These are phyloP conservation scores for Podaxis mareebaensis DNA, from an alignment of 768 basidiomycete species.

Conservation along the genomic window DNA sequence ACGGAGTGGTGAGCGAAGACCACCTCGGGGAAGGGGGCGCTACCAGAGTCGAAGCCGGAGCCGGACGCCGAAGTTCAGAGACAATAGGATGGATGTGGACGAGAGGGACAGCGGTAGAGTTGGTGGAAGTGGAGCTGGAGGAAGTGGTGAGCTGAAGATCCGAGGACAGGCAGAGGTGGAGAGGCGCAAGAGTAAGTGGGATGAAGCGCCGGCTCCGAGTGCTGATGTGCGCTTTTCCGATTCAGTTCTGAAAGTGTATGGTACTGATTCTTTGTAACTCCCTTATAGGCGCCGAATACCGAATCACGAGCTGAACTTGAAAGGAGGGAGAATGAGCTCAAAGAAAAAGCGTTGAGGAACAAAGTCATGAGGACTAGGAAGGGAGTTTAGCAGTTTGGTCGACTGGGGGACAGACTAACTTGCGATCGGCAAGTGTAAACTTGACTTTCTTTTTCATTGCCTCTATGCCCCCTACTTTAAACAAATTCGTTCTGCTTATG, in stretches of 20 bases:
- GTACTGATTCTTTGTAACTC: slow-evolving; percentile 14
- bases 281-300: slow-evolving; percentile 21
- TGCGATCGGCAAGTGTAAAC: slow-evolving; percentile 14
- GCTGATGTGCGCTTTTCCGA: slow-evolving; percentile 27
- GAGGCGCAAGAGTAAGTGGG: slow-evolving; percentile 57
- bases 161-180: slow-evolving; percentile 67
- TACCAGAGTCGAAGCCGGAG: slow-evolving; percentile 29
- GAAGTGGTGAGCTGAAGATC: slow-evolving; percentile 61
- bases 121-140: slow-evolving; percentile 24
- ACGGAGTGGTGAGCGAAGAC: slow-evolving; percentile 25
- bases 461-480: neutral
- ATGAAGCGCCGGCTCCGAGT: slow-evolving; percentile 33
- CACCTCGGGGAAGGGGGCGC: slow-evolving; percentile 18
- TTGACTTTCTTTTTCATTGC: neutral
- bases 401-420: neutral
- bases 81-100: slow-evolving; percentile 39
- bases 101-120: slow-evolving; percentile 19
- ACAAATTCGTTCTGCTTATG: slow-evolving; percentile 14
- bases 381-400: slow-evolving; percentile 21
- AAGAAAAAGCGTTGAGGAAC: slow-evolving; percentile 79
- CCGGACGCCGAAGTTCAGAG: slow-evolving; percentile 27
- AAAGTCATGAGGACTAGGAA: slow-evolving; percentile 78
- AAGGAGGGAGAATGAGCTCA: slow-evolving; percentile 75
- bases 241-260: slow-evolving; percentile 14
- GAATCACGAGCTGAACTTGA: slow-evolving; percentile 50